phyloP scores from a whole-genome alignment of 202 grass and related monocot species.

The Tripidium arundinaceum region DNA sequence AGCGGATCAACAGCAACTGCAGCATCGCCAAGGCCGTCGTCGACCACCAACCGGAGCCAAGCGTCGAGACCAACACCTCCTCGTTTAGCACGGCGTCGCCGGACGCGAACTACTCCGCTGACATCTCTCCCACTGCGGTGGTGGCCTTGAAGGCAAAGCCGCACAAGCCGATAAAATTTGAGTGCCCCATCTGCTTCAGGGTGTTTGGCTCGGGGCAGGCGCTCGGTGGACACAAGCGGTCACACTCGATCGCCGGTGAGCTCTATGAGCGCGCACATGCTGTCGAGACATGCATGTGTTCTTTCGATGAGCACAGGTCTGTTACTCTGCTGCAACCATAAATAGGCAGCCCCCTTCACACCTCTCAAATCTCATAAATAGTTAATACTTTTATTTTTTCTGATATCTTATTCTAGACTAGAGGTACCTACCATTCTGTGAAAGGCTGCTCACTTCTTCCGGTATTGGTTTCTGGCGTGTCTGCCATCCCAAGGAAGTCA shows the following conservation, averaged over 20 bases:
- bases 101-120: background rate
- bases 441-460: background rate
- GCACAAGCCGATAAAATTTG: slow-evolving; percentile 20
- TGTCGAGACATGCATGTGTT: background rate
- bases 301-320: slow-evolving; percentile 31
- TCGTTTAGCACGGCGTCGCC: slow-evolving; percentile 5
- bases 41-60: background rate
- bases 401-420: background rate
- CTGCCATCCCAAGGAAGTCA: background rate
- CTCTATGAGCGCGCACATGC: background rate
- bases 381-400: background rate
- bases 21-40: background rate
- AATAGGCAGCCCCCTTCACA: slow-evolving; percentile 11
- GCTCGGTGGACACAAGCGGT: slow-evolving; percentile 82
- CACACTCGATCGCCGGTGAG: slow-evolving; percentile 50
- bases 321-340: slow-evolving; percentile 15
- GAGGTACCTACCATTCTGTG: background rate
- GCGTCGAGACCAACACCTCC: slow-evolving; percentile 6
- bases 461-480: background rate
- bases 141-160: background rate
- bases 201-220: slow-evolving; percentile 74
- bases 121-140: background rate
- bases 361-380: slow-evolving; percentile 2
- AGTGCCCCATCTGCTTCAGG: slow-evolving; percentile 70
- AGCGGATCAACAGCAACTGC: slow-evolving; percentile 41